Base-by-base conservation (phyloP, 2,329 filamentous ascomycete genomes). In the Truncatella angustata region DNA sequence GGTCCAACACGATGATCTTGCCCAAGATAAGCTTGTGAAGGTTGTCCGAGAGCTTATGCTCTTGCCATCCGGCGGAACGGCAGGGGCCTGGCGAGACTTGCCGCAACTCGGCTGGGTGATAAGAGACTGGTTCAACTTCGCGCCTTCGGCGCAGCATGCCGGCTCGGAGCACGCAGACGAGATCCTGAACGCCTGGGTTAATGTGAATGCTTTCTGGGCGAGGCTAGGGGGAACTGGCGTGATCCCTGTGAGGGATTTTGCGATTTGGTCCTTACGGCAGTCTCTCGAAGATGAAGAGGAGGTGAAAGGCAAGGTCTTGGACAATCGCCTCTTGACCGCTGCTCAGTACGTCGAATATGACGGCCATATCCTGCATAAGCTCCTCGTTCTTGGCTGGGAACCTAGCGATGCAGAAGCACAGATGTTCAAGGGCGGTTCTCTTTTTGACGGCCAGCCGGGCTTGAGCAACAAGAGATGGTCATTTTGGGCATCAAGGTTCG, bases 161-260 rank as follows among this genome's bases (percentile, higher is more conserved):
- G 7, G 14, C 7, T 32, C 28, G 28, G 55, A 56, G 18, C 49
- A 58, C 24, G 53, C 56, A 9, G 47, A 48, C 3, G 28, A 39
- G 18, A 45, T 56, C 7, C 47, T 50, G 5, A 24, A 24, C 1
- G 46, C 52, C 2, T 60, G 58, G 54, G 37, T 66, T 11, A 60
- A 60, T 1, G 62, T 65, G 37, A 62, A 66, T 45, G 63, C 65
- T 12, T 65, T 67, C 53, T 53, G 56, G 2, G 63, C 65, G 10
- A 56, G 54, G 16, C 56, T 66, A 5, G 49, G 61, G 2, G 58
- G 58, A 30, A 60, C 60, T 12, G 63, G 58, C 2, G 51, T 65
- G 10, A 47, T 56, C 0, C 37, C 53, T n/a, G 52, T 51, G 3
- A 37, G 47, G 2, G 60, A 54, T 20, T 57, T 58, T 7, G 54